Percentiles rank a stretch among this genome's conserved stretches.
Evolutionary conservation across 2,329 filamentous ascomycete species (phyloP).

Genomic region (Aspergillus brunneoviolaceus): DNA sequence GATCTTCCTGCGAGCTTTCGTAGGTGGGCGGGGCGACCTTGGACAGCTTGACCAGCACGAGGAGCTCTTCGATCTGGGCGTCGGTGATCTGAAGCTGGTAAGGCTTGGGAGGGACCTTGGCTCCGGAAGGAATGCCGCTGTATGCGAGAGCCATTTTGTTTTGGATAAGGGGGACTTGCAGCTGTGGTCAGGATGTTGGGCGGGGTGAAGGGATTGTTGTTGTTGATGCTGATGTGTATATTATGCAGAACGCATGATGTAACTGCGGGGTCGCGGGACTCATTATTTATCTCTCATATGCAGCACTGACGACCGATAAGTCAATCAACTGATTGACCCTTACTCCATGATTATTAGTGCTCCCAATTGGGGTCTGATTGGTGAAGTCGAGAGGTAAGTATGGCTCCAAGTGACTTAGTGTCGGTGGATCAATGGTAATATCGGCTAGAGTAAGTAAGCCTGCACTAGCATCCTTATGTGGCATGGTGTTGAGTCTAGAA

Average conservation of each 20-base stretch:
- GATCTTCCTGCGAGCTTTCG: constrained; percentile 47
- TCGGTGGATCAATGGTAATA: too few species aligned
- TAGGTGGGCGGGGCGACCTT: constrained; percentile 51
- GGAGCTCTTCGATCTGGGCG: constrained; percentile 48
- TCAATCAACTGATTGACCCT: too few species aligned
- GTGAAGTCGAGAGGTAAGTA: too few species aligned
- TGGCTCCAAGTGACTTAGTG: too few species aligned
- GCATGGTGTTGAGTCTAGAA: too few species aligned
- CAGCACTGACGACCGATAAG: too few species aligned
- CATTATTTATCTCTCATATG: too few species aligned
- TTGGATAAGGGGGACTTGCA: not conserved
- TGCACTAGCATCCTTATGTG: not conserved
- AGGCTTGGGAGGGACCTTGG: constrained; percentile 38
- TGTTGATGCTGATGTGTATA: not conserved
- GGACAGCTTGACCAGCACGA: constrained; percentile 49
- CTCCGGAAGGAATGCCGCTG: constrained; percentile 34
- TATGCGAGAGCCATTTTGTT: constrained; percentile 28
- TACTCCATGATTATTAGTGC: too few species aligned
- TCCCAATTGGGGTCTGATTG: too few species aligned
- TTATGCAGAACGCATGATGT: not conserved
- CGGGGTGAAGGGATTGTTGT: not conserved
- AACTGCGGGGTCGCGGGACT: too few species aligned
- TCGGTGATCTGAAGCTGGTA: constrained; percentile 48
- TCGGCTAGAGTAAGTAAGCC: too few species aligned
- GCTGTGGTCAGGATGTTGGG: not conserved